These are phyloP conservation scores for Lentinula detonsa DNA, from an alignment of 768 basidiomycete species.

Conservation along the genomic window DNA sequence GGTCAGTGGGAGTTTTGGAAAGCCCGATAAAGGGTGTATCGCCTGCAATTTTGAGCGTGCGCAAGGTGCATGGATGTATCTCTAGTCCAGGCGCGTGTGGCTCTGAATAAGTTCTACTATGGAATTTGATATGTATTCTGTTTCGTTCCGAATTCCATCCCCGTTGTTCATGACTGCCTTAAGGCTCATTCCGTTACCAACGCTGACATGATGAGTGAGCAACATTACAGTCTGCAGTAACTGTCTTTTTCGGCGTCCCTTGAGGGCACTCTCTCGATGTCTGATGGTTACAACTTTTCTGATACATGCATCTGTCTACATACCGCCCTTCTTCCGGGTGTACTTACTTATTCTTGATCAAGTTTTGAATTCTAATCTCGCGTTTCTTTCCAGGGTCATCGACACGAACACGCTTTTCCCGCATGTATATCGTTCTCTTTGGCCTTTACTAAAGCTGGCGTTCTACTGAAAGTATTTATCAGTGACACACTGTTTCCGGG, in stretches of 20 bases:
- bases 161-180: not conserved
- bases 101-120: not conserved
- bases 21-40: not conserved
- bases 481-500: not conserved
- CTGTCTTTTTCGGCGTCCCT: not conserved
- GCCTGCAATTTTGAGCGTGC: not conserved
- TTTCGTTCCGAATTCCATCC: not conserved
- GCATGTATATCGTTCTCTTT: constrained; percentile 5
- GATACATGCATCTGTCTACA: not conserved
- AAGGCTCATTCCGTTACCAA: not conserved
- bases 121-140: not conserved
- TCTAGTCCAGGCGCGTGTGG: not conserved
- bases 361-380: not conserved
- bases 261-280: not conserved
- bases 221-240: not conserved
- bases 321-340: not conserved
- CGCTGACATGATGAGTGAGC: not conserved
- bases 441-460: not conserved
- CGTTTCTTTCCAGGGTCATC: not conserved
- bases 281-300: not conserved
- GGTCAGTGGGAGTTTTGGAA: not conserved
- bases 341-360: not conserved
- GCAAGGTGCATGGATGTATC: not conserved
- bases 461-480: not conserved
- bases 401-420: not conserved